Percentiles rank a stretch among this genome's conserved stretches.
phyloP scores from a whole-genome alignment of 1,284 basidiomycete genomes.

The Pholiota adiposa region DNA sequence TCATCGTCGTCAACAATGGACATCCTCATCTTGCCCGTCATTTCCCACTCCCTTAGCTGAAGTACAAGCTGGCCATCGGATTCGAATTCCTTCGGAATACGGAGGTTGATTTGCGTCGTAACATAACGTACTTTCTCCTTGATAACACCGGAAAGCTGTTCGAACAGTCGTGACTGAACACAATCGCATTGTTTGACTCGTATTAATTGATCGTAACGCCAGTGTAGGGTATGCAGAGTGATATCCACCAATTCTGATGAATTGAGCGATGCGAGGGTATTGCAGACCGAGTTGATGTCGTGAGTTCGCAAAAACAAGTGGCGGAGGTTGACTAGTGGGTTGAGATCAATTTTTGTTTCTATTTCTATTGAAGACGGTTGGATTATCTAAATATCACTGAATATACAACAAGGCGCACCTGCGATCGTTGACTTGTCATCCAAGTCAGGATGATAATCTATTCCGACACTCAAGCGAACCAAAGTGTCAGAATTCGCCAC shows the following conservation, averaged over 20 bases:
- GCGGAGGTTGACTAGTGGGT: background rate
- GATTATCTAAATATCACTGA: background rate
- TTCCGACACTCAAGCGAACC: background rate
- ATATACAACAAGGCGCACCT: background rate
- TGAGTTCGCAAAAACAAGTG: background rate
- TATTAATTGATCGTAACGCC: background rate
- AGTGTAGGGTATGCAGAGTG: background rate
- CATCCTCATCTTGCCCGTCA: no score
- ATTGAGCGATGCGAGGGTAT: background rate
- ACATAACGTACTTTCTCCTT: no score
- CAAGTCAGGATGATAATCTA: background rate
- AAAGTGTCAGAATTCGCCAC: background rate
- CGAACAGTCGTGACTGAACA: no score
- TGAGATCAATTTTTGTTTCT: background rate
- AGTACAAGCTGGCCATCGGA: no score
- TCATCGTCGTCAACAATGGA: no score
- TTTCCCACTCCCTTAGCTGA: no score
- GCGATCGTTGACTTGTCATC: background rate
- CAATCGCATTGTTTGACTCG: background rate
- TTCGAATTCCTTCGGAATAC: no score
- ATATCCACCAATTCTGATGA: background rate
- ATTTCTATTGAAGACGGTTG: background rate
- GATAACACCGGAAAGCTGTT: no score
- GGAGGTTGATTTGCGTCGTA: no score
- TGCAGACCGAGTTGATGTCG: conserved; percentile 1